Base-by-base conservation (phyloP, 2,329 filamentous ascomycete species). In the Fusarium napiforme region DNA sequence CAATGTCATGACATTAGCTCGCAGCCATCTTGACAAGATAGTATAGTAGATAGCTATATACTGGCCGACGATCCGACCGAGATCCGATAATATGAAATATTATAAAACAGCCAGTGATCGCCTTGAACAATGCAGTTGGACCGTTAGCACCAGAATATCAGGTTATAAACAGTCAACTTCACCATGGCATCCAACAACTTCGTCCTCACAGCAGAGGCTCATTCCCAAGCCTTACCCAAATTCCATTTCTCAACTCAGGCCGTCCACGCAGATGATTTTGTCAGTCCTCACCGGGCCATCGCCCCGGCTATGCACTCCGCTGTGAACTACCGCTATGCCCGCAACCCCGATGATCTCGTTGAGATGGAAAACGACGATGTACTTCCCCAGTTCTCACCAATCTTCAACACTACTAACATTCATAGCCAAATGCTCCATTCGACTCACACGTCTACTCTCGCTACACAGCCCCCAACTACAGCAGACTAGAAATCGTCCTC, bases 361-460 rank as follows among this genome's bases (percentile, higher is more conserved):
- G 39, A 45, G 14, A 58, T 58, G 55, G 55, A 58, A 26, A 58
- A 58, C 40, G 30, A 58, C 7, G 55, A 58, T n/a, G 39, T 58
- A 26, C 47, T 19, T 49, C 3, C 26, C 14, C 26, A 46, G 26
- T 2, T 21, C 21, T n/a, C 28, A 9, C 21, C 28, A 7, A 18
- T 32, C 21, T 56, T 1, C 7, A 23, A n/a, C 7, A 32, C 10
- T 5, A 45, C 50, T 52, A 60, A 72, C 73, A 12, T 53, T 37
- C n/a, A 23, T 71, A 88, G 87, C 84, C 87, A 61, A 72, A 83
- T 50, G 84, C 86, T 50, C 84, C 86, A 0, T 81, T 84, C 57
- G 89, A 92, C 78, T 87, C 88, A 4, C 92, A 96, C 83, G 83
- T 97, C 77, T 98, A 98, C 87, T 97, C 94, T 50, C 93, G 96